Conservation (phyloP, 768 basidiomycete species). For the Mycena kentingensis region DNA sequence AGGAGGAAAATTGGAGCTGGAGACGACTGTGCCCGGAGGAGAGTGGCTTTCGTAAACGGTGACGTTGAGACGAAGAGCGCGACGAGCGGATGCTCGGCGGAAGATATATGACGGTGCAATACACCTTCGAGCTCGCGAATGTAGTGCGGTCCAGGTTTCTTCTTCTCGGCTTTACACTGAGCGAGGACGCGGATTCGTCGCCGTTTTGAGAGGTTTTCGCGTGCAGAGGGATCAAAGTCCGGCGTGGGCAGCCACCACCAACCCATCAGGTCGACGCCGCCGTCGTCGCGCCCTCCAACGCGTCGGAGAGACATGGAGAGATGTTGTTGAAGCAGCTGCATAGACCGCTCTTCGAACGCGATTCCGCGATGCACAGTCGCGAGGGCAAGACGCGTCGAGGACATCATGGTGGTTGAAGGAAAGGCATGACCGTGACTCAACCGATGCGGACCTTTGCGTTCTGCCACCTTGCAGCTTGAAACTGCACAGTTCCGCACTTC, state of each 20-base stretch:
- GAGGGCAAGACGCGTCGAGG: neutral
- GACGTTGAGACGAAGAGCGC: constrained; percentile 82
- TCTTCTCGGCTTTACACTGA: constrained; percentile 91
- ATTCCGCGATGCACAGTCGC: constrained; percentile 69
- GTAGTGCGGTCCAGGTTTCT: constrained; percentile 74
- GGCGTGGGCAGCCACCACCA: constrained; percentile 88
- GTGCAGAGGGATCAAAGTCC: neutral
- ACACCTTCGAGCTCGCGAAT: constrained; percentile 94
- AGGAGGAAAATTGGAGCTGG: constrained; percentile 78
- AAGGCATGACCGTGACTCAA: too few relatives aligned
- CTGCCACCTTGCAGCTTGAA: too few relatives aligned
- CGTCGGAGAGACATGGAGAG: constrained; percentile 80
- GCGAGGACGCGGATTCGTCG: constrained; percentile 73
- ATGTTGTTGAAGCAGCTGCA: constrained; percentile 57
- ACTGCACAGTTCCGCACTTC: too few relatives aligned
- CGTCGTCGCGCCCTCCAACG: constrained; percentile 82
- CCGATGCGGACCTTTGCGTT: too few relatives aligned
- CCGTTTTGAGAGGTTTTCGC: constrained; percentile 24
- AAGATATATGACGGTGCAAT: constrained; percentile 51
- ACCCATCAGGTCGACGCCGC: constrained; percentile 84
- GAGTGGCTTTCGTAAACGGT: constrained; percentile 69
- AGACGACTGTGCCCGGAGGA: constrained; percentile 72
- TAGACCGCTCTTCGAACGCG: constrained; percentile 73
- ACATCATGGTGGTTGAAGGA: too few relatives aligned
- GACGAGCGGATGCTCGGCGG: constrained; percentile 43